These are phyloP conservation scores for Solanum appendiculatum DNA, from an alignment of 257 asterid genomes.

Conservation along the genomic window DNA sequence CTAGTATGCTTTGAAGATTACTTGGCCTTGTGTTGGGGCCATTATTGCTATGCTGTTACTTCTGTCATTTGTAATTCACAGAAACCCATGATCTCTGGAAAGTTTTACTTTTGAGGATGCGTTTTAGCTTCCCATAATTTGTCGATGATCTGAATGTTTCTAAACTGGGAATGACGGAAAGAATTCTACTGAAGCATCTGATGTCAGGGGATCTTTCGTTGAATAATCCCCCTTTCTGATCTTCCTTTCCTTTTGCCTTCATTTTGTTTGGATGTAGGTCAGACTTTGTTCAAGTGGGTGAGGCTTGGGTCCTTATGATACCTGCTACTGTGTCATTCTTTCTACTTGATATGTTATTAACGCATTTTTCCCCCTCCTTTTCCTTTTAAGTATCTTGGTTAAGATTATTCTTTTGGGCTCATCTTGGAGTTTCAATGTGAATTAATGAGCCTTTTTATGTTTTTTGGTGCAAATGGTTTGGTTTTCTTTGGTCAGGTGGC, in stretches of 20 bases:
- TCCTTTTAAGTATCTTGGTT: background rate
- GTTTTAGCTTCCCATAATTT: background rate
- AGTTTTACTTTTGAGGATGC: background rate
- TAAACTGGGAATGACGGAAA: background rate
- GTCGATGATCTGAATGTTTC: background rate
- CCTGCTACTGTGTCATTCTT: background rate
- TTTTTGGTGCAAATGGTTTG: background rate
- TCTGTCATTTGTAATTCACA: background rate
- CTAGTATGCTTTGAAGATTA: background rate
- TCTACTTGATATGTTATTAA: background rate
- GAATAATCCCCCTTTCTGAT: background rate
- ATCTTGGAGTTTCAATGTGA: background rate
- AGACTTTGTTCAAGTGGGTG: background rate
- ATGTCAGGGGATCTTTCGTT: background rate
- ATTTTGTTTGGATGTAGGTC: background rate
- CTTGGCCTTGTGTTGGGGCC: background rate
- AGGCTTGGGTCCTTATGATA: background rate
- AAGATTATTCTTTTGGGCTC: background rate
- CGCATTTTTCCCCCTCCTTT: background rate
- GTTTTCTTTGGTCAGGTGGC: slow-evolving; percentile 49
- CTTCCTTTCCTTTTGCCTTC: background rate
- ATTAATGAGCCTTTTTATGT: background rate
- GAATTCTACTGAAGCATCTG: background rate
- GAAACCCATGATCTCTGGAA: background rate
- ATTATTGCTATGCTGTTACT: background rate